Percentiles rank a stretch among this genome's conserved stretches.
Evolutionary conservation across 2,329 filamentous ascomycete genomes (phyloP).

Genomic region (Penicillium sp.): DNA sequence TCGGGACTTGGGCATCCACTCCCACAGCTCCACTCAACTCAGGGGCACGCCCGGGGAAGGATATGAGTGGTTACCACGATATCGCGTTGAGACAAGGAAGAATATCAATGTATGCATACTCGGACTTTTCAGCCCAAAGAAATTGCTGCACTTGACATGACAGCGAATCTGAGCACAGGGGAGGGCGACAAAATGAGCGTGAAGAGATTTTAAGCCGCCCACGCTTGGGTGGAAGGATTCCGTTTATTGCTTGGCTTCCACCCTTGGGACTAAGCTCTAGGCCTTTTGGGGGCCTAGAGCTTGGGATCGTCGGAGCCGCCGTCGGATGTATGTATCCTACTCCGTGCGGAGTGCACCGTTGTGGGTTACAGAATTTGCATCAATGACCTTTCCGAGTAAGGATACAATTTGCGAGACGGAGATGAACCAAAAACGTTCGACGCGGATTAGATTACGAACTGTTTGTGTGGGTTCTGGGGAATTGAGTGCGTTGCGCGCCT

Average conservation of each 20-base stretch:
- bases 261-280: not conserved
- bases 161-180: not conserved
- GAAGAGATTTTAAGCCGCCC: not conserved
- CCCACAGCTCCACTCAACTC: not conserved
- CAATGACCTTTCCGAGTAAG: not conserved
- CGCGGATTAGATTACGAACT: not conserved
- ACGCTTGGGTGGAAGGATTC: not conserved
- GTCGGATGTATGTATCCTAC: not conserved
- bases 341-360: not conserved
- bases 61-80: not conserved
- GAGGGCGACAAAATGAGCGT: not conserved
- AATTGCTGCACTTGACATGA: not conserved
- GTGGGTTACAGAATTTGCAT: not conserved
- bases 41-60: not conserved
- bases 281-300: not conserved
- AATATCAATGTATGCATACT: not conserved
- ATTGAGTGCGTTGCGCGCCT: not conserved
- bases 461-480: not conserved
- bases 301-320: not conserved
- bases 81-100: not conserved
- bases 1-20: not conserved
- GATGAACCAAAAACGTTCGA: too few relatives aligned
- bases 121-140: too few relatives aligned
- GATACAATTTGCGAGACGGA: not conserved
- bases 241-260: not conserved